Evolutionary conservation across 164 flowering plant species (phyloP).

Genomic region (Kingdonia uniflora): DNA sequence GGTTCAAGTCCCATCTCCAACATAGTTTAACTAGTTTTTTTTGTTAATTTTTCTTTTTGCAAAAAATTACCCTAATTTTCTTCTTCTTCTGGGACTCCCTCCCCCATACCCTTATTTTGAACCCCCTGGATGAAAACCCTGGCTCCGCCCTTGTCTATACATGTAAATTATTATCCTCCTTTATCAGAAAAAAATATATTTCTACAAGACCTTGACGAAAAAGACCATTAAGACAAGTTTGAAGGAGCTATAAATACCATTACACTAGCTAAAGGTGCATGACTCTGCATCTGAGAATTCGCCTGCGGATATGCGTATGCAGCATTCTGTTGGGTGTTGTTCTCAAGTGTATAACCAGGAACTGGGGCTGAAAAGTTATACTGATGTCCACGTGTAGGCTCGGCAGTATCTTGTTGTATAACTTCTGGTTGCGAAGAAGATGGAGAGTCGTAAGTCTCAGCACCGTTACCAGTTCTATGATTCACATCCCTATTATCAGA

Average conservation of each 20-base stretch:
- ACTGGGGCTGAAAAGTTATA: constrained; percentile 55
- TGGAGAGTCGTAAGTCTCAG: constrained; percentile 42
- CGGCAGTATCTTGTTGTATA: constrained; percentile 47
- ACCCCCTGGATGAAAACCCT: too few species aligned
- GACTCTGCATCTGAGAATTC: constrained; percentile 64
- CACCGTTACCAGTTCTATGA: constrained; percentile 32
- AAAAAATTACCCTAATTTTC: too few species aligned
- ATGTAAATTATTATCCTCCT: too few species aligned
- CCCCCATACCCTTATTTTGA: too few species aligned
- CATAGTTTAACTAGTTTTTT: too few species aligned
- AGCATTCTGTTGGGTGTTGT: constrained; percentile 38
- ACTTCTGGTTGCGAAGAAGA: constrained; percentile 57
- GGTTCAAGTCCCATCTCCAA: too few species aligned
- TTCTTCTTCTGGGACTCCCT: too few species aligned
- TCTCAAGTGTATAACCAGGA: constrained; percentile 58
- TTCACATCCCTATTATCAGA: constrained; percentile 45
- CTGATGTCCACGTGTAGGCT: constrained; percentile 41
- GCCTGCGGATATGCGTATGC: constrained; percentile 42
- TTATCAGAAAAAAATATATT: too few species aligned
- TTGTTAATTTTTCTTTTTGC: too few species aligned
- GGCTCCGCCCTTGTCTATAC: too few species aligned
- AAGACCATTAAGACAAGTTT: background rate
- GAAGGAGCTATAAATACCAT: constrained; percentile 40
- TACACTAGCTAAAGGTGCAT: constrained; percentile 48
- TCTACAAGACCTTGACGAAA: too few species aligned